phyloP scores from a whole-genome alignment of 352 stramenopile species.

The Peronospora belbahrii region DNA sequence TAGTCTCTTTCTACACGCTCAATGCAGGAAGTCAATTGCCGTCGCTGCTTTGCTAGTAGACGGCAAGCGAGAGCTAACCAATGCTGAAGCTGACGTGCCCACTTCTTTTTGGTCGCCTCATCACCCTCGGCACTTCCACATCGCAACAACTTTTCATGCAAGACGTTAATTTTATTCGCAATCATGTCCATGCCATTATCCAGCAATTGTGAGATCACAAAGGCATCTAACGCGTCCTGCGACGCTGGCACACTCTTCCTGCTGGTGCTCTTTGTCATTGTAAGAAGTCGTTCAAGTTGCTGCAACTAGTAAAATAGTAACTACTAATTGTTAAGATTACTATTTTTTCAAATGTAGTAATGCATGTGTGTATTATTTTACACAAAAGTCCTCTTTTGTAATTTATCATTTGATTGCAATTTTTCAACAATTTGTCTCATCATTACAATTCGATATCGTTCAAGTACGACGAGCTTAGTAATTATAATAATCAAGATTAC shows the following conservation, averaged over 20 bases:
- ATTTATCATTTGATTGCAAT: too few species aligned
- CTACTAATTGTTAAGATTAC: too few species aligned
- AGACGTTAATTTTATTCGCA: conserved; percentile 53
- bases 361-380: too few species aligned
- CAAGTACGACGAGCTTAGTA: too few species aligned
- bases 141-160: conserved; percentile 45
- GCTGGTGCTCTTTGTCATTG: not conserved
- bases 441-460: too few species aligned
- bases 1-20: conserved; percentile 45
- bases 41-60: conserved; percentile 47
- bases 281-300: not conserved
- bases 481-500: too few species aligned
- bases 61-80: conserved; percentile 48
- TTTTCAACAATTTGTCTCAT: too few species aligned
- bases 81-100: conserved; percentile 54
- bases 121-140: conserved; percentile 13
- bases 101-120: conserved; percentile 31
- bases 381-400: too few species aligned
- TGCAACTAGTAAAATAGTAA: too few species aligned
- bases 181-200: conserved; percentile 75
- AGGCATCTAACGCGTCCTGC: conserved; percentile 52
- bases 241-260: conserved; percentile 21
- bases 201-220: conserved; percentile 68
- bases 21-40: conserved; percentile 44
- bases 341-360: too few species aligned